Evolutionary conservation across 2,329 filamentous ascomycete species (phyloP), one percentile per base, ranked within the genome.

Genomic region (Amesomyces nigricolor): DNA sequence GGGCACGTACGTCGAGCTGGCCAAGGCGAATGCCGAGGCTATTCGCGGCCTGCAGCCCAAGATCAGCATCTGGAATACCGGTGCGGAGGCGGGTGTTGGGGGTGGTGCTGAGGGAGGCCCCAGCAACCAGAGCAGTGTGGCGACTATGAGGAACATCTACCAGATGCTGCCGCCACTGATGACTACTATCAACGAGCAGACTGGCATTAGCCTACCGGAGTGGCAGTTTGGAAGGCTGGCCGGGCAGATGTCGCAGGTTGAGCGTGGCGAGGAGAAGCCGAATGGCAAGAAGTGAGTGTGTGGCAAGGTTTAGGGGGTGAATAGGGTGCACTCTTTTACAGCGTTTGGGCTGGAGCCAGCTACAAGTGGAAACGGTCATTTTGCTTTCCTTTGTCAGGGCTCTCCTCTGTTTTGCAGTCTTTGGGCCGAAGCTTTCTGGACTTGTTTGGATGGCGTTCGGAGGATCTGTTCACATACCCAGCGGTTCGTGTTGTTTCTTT

Each of bases 61-160:
- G 85, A 94, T 95, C 73, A 91, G 85, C 59, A 84, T 92, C 26
- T 95, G 89, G 90, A 94, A 89, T 68, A 95, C 89, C 8, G 88
- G 88, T 43, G 69, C 72, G 47, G 73, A 78, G 49, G 76, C 69
- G 3, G 73, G 71, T 10, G 67, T 62, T 26, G 70, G 22, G 22
- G 22, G 66, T 14, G 72, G 63, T 44, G 69, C 67, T 11, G 67
- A 65, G 26, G 63, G 58, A 17, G 67, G 67, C 14, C 72, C 67
- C 13, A 74, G 71, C n/a, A 73, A 67, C 42, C 72, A 70, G 26
- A 70, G 70, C 40, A 68, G 71, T 42, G 74, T 80, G 53, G 85
- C 88, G 56, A 79, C 86, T 4, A 86, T 94, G 72, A 78, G 88
- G 61, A 91, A 92, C 63, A 79, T 95, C 38, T 91, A 94, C 73